Evolutionary conservation across 2,329 filamentous ascomycete genomes (phyloP).

Genomic region (Diaporthe sp.): DNA sequence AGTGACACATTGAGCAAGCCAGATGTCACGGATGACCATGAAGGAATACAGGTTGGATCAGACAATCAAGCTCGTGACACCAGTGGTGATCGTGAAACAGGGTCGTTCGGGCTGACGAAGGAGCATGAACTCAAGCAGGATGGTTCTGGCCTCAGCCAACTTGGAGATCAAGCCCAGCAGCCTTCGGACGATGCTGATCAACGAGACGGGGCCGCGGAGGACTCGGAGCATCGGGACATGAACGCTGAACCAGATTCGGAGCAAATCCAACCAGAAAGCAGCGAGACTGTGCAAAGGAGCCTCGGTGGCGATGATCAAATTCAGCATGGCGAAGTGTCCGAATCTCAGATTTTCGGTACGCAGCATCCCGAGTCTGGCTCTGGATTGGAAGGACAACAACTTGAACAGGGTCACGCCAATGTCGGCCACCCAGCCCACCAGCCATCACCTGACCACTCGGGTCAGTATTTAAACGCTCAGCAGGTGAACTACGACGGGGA

Average conservation of each 20-base stretch:
- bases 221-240: neutral
- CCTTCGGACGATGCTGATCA: neutral
- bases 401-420: neutral
- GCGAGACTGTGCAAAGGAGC: neutral
- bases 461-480: neutral
- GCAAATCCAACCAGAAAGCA: neutral
- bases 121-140: neutral
- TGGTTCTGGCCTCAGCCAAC: neutral
- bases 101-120: no score
- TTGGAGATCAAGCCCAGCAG: neutral
- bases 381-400: neutral
- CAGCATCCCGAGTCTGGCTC: neutral
- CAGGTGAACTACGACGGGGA: constrained; percentile 25
- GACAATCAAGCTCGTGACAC: neutral
- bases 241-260: neutral
- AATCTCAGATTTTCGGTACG: neutral
- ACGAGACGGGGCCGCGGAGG: neutral
- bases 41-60: neutral
- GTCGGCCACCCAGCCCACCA: neutral
- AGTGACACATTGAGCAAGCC: neutral
- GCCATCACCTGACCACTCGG: neutral
- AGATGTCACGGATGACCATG: neutral
- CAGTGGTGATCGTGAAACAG: neutral
- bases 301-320: neutral
- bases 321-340: neutral